Percentiles rank a stretch among this genome's conserved stretches.
These are phyloP conservation scores for Calonectria montana DNA, from an alignment of 2,329 filamentous ascomycete genomes.

Conservation along the genomic window DNA sequence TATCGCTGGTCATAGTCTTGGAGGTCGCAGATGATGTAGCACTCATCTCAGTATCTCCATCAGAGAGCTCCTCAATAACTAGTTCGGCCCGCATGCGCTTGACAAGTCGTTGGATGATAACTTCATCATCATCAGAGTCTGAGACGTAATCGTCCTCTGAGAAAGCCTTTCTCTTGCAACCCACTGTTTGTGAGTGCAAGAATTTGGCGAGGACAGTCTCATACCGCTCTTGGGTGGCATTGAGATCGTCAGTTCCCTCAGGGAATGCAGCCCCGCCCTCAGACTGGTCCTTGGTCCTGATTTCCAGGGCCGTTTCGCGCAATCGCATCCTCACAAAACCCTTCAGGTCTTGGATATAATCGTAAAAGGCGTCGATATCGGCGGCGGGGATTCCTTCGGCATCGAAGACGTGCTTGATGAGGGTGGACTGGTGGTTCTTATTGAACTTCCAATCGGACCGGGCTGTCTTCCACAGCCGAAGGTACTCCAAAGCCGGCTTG, in stretches of 20 bases:
- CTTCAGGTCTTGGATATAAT: constrained; percentile 84
- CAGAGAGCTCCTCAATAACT: constrained; percentile 66
- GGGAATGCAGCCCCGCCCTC: constrained; percentile 61
- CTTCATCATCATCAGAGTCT: constrained; percentile 59
- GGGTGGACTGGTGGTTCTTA: constrained; percentile 87
- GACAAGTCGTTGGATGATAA: constrained; percentile 66
- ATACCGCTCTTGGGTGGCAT: constrained; percentile 64
- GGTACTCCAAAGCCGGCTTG: constrained; percentile 78
- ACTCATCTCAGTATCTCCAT: constrained; percentile 54
- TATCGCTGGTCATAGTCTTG: constrained; percentile 42
- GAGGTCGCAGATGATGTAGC: constrained; percentile 45
- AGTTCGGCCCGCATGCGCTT: constrained; percentile 73
- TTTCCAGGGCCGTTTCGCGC: constrained; percentile 71
- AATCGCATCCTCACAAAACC: constrained; percentile 79
- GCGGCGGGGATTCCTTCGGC: constrained; percentile 75
- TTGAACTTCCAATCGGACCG: constrained; percentile 92
- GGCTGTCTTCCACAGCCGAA: constrained; percentile 78
- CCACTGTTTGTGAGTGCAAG: constrained; percentile 48
- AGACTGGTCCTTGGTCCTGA: constrained; percentile 68
- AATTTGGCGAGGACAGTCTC: constrained; percentile 66
- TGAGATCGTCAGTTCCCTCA: constrained; percentile 59
- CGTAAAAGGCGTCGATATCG: constrained; percentile 76
- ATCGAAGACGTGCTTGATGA: constrained; percentile 86
- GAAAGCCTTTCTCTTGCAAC: constrained; percentile 61
- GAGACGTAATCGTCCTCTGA: constrained; percentile 65